Conservation (phyloP, 2,329 filamentous ascomycete species). For the Calycina marina region DNA sequence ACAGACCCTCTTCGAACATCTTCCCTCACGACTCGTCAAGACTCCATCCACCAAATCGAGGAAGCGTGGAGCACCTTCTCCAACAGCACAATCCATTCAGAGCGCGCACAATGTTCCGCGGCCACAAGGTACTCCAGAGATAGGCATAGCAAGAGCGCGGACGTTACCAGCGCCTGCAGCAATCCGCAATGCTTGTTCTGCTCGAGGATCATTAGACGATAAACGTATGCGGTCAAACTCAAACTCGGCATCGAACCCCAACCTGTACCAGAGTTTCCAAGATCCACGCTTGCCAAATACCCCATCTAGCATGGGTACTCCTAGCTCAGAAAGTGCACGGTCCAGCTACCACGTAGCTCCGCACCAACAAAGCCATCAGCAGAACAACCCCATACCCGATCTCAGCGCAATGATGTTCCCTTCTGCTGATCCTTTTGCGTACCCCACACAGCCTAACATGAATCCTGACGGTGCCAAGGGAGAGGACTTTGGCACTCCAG, state of each 20-base stretch:
- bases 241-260: conserved; percentile 16
- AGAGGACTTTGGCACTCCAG: conserved; percentile 8
- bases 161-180: conserved; percentile 20
- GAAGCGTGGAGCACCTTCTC: conserved; percentile 40
- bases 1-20: conserved; percentile 76
- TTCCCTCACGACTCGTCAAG: conserved; percentile 56
- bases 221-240: conserved; percentile 9
- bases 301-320: conserved; percentile 16
- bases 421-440: conserved; percentile 62
- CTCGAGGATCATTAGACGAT: conserved; percentile 18
- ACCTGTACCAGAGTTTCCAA: conserved; percentile 16
- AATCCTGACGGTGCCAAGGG: conserved; percentile 31
- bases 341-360: conserved; percentile 9
- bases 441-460: conserved; percentile 60
- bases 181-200: conserved; percentile 11
- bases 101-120: conserved; percentile 11
- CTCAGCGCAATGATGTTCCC: conserved; percentile 71
- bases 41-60: conserved; percentile 28
- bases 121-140: conserved; percentile 4
- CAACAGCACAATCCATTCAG: conserved; percentile 22
- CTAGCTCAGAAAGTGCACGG: conserved; percentile 12
- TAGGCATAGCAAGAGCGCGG: conserved; percentile 11
- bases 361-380: conserved; percentile 22
- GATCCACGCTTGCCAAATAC: conserved; percentile 16
- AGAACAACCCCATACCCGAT: conserved; percentile 38